Evolutionary conservation across 2,329 filamentous ascomycete genomes (phyloP).

Genomic region (Tricladium varicosporioides): DNA sequence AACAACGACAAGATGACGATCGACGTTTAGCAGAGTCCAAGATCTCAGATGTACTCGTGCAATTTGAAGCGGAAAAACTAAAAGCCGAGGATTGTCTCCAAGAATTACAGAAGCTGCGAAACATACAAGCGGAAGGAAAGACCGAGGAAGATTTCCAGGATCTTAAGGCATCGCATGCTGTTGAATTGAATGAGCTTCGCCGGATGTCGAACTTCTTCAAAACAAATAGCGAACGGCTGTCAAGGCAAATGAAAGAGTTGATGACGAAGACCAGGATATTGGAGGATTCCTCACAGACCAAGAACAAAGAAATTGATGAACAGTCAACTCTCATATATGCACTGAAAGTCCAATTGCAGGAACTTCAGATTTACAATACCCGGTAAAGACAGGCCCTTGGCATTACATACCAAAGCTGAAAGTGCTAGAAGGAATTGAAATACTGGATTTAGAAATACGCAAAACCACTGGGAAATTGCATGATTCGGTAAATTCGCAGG

Average conservation of each 20-base stretch:
- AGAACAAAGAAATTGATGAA: not conserved
- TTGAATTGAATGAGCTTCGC: not conserved
- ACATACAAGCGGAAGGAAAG: not conserved
- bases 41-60: not conserved
- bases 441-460: not conserved
- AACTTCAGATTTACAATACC: not conserved
- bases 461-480: not conserved
- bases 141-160: not conserved
- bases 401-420: not conserved
- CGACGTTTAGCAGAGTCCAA: not conserved
- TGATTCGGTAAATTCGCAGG: not conserved
- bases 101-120: not conserved
- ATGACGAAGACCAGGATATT: not conserved
- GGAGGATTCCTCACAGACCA: not conserved
- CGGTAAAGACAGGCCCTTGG: not conserved
- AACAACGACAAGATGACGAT: not conserved
- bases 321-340: not conserved
- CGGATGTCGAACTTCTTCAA: not conserved
- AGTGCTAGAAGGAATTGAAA: not conserved
- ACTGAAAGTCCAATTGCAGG: not conserved
- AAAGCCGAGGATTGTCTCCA: not conserved
- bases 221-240: not conserved
- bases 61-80: not conserved
- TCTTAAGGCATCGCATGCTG: not conserved
- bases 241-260: not conserved